phyloP scores from a whole-genome alignment of 129 eudicot genomes.

The Heracleum sosnowskyi region DNA sequence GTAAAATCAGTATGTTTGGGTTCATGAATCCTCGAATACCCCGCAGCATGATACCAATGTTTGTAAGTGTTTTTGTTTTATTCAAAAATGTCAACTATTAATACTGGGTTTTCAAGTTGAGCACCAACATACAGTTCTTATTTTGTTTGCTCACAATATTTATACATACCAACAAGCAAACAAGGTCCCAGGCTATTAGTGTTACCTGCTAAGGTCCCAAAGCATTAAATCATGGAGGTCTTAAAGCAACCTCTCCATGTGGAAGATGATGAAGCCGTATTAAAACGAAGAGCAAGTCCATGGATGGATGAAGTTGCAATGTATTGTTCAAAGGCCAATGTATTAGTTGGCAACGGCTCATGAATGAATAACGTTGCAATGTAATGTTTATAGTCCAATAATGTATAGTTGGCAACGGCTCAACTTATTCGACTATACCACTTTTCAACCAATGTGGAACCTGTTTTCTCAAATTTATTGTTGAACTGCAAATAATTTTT shows the following conservation, averaged over 20 bases:
- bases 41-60: neutral
- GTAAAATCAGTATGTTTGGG: neutral
- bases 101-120: neutral
- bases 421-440: neutral
- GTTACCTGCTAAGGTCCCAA: neutral
- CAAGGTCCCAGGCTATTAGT: neutral
- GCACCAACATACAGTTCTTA: neutral
- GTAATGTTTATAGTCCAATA: neutral
- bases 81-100: neutral
- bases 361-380: too few species aligned
- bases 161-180: neutral
- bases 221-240: neutral
- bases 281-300: neutral
- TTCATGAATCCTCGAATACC: neutral
- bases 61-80: neutral
- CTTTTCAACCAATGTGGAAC: neutral
- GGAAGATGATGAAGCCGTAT: neutral
- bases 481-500: too few species aligned
- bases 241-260: neutral
- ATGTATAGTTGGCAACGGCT: neutral
- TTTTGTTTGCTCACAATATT: neutral
- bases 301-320: neutral
- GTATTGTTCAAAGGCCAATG: neutral
- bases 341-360: too few species aligned
- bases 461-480: neutral